Percentiles rank a stretch among this genome's conserved stretches.
Conservation (phyloP, 352 stramenopile species). For the Phytophthora cryptogea region DNA sequence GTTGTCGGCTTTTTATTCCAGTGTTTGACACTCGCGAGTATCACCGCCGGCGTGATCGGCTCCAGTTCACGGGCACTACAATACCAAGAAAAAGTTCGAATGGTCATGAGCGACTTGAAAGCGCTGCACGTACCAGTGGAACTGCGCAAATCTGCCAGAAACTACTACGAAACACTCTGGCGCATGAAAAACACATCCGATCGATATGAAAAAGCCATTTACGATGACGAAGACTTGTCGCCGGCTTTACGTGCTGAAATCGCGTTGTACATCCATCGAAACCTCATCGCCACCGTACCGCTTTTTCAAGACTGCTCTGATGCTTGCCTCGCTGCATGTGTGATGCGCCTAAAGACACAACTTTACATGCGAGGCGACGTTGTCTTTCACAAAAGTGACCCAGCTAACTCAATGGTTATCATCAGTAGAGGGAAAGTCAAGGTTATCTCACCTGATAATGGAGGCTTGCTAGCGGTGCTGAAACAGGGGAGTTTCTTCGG, state of each 20-base stretch:
- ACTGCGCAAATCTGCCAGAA: constrained; percentile 53
- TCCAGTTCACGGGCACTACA: constrained; percentile 53
- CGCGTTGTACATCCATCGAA: constrained; percentile 64
- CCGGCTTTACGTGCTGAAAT: constrained; percentile 59
- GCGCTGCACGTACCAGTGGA: constrained; percentile 56
- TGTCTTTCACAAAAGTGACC: constrained; percentile 64
- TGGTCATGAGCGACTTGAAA: constrained; percentile 72
- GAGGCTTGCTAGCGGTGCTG: constrained; percentile 52
- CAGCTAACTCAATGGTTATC: constrained; percentile 65
- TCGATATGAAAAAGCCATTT: constrained; percentile 71
- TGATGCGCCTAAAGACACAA: constrained; percentile 63
- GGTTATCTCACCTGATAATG: constrained; percentile 60
- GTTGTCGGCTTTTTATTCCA: constrained; percentile 57
- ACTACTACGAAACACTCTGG: constrained; percentile 72
- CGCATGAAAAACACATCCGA: constrained; percentile 73
- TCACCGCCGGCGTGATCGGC: constrained; percentile 54
- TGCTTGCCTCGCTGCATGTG: constrained; percentile 53
- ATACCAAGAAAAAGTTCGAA: constrained; percentile 65
- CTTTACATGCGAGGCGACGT: constrained; percentile 66
- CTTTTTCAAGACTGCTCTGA: constrained; percentile 66
- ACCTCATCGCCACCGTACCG: constrained; percentile 53
- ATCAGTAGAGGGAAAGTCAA: constrained; percentile 69
- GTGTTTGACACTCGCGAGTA: constrained; percentile 54
- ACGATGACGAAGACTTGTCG: constrained; percentile 68
- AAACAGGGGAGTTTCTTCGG: constrained; percentile 71